Base-by-base conservation (phyloP, 2,329 filamentous ascomycete genomes). In the Aspergillus udagawae region DNA sequence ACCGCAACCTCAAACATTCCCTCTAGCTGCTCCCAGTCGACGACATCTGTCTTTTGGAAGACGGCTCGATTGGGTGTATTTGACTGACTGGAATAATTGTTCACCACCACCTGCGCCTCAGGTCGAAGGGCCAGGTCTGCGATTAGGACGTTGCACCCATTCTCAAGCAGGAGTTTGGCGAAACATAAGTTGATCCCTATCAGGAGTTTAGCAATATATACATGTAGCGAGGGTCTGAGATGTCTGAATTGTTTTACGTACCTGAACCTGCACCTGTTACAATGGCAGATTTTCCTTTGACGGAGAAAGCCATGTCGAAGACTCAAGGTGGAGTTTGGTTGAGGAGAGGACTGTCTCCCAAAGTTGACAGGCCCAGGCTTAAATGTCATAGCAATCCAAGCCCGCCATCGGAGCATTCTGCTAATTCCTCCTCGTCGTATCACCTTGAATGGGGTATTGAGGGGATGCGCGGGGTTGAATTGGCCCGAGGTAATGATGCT, bases 221-320 rank as follows among this genome's bases (percentile, higher is more conserved):
- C 44, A 45, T 53, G 38, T 21, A 44, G 28, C 49, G 44, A 32
- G 9, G 32, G 14, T 38, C 41, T 17, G 45, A 44, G 9, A 50
- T n/a, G 28, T 3, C 12, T 28, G 17, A n/a, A 1, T 23, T 32
- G 29, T 38, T 52, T 17, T 50, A 67, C 69, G 59, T 67, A 78
- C 81, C 81, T 49, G 80, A 83, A 27, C 82, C 81, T 42, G 79
- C 81, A 32, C 82, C 82, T 10, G 81, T 84, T 29, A 84, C 71
- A 49, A 84, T 80, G 12, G 82, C 82, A 12, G 79, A 77, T 64
- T 77, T 80, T 52, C 75, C 77, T 52, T 74, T 64, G 21, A 81
- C 75, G 14, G 72, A 72, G 54, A 71, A 60, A 27, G 73, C 70
- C 75, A 78, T 77, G 6, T 47, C 62, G 14, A 48, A 14, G 44